Evolutionary conservation across 176 grass and related monocot species (phyloP).

Genomic region (Stipa capillata): DNA sequence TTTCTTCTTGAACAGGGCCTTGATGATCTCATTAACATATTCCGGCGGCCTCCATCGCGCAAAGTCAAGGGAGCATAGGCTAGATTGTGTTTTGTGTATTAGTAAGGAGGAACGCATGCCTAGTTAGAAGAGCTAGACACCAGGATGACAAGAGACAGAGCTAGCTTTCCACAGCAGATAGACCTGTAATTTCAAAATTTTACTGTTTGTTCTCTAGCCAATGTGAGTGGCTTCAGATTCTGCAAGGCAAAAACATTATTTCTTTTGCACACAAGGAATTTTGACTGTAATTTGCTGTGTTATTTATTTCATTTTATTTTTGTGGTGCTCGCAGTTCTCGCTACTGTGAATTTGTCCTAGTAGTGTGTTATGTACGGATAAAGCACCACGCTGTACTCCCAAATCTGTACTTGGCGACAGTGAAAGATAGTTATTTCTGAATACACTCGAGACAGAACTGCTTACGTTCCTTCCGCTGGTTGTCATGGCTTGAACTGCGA

Average conservation of each 20-base stretch:
- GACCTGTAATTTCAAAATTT: slow-evolving; percentile 27
- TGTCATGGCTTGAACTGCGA: background rate
- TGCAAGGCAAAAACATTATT: background rate
- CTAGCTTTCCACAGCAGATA: slow-evolving; percentile 36
- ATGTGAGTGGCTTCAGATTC: slow-evolving; percentile 9
- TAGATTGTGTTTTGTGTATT: slow-evolving; percentile 30
- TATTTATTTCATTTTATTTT: no score
- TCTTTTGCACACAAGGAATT: slow-evolving; percentile 24
- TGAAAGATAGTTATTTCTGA: background rate
- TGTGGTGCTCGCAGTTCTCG: background rate
- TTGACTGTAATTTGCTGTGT: slow-evolving; percentile 13
- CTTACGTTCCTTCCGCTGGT: background rate
- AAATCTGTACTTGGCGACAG: background rate
- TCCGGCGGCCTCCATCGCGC: slow-evolving; percentile 72
- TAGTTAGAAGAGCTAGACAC: slow-evolving; percentile 48
- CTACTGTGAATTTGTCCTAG: background rate
- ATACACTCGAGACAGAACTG: background rate
- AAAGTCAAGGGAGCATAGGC: slow-evolving; percentile 79
- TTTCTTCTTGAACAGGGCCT: slow-evolving; percentile 51
- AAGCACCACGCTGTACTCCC: background rate
- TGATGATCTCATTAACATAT: slow-evolving; percentile 98
- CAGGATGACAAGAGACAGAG: slow-evolving; percentile 22
- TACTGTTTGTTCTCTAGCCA: slow-evolving; percentile 9
- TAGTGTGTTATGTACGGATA: background rate
- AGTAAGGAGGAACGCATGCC: slow-evolving; percentile 24